These are phyloP conservation scores for Agaricus sinodeliciosus DNA, from an alignment of 768 basidiomycete species.

Conservation along the genomic window DNA sequence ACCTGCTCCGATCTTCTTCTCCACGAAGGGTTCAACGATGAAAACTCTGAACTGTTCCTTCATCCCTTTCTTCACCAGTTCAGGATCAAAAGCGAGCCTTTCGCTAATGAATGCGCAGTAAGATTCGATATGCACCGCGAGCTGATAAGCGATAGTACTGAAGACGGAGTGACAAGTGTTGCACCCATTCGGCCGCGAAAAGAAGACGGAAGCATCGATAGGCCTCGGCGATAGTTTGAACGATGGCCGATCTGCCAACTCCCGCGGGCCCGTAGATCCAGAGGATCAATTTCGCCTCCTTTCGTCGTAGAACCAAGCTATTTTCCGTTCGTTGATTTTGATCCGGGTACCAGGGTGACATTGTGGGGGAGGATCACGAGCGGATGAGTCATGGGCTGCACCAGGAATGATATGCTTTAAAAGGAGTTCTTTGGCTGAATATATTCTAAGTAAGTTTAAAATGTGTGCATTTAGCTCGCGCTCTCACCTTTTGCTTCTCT, in stretches of 20 bases:
- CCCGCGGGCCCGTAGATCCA: conserved; percentile 3
- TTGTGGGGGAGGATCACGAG: neutral
- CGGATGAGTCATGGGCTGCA: neutral
- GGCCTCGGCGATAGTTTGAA: neutral
- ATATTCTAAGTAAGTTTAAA: too few species aligned
- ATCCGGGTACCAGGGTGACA: neutral
- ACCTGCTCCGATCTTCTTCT: too few species aligned
- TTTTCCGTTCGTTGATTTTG: neutral
- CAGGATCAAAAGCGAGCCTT: too few species aligned
- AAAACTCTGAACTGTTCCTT: too few species aligned
- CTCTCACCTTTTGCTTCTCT: too few species aligned
- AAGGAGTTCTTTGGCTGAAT: neutral
- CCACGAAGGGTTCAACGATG: too few species aligned
- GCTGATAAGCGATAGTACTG: neutral
- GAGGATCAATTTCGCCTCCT: neutral
- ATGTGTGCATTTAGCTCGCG: too few species aligned
- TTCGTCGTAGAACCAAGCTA: neutral
- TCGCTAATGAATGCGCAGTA: too few species aligned
- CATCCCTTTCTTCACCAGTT: too few species aligned
- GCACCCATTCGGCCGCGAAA: neutral
- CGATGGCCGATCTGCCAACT: neutral
- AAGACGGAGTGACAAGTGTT: neutral
- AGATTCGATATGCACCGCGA: neutral
- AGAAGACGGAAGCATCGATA: conserved; percentile 2
- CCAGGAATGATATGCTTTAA: neutral